Evolutionary conservation across 352 stramenopile genomes (phyloP), one percentile per base, ranked within the genome.

Genomic region (Globisporangium uncinulatum): DNA sequence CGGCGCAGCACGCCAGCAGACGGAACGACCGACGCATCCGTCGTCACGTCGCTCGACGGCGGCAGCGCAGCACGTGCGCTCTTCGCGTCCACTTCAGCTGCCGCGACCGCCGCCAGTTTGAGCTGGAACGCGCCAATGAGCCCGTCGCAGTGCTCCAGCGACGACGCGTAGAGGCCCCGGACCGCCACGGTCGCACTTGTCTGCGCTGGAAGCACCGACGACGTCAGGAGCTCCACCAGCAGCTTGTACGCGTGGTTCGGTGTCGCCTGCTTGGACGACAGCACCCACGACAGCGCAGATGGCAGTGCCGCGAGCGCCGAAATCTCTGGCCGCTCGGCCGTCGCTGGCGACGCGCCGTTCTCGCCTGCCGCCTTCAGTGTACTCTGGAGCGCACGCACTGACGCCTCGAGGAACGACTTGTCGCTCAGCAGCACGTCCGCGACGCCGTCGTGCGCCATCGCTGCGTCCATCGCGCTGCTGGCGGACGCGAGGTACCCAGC

Each of bases 201-300:
- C 44, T 82, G 82, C 20, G 84, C 78, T 8, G 65, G 66, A 5
- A 80, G 67, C 44, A 72, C 79, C 6, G 70, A 63, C 19, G 68
- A 86, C 41, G 67, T 72, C 21, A 92, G 56, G 9, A 92, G 53
- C 31, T 89, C 79, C 20, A 89, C 74, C 34, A 84, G 58, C 17
- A 85, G 61, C 20, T 66, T 74, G 62, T 89, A 89, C 19, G 74
- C 70, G 39, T 70, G 69, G 7, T 51, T 70, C 8, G 69, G 60
- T 46, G 87, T 63, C 20, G 69, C 50, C 44, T 90, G 78, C 48
- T 87, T 66, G 6, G 78, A 90, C 39, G 76, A 71, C 13, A 92
- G 67, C 37, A 89, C 82, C 82, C 82, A 92, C 52, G 76, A 68
- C 13, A 92, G 62, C 37, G 82, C 67, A 10, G 56, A 59, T 24